Conservation (phyloP, 2,329 filamentous ascomycete species). For the Aspergillus sergii region DNA sequence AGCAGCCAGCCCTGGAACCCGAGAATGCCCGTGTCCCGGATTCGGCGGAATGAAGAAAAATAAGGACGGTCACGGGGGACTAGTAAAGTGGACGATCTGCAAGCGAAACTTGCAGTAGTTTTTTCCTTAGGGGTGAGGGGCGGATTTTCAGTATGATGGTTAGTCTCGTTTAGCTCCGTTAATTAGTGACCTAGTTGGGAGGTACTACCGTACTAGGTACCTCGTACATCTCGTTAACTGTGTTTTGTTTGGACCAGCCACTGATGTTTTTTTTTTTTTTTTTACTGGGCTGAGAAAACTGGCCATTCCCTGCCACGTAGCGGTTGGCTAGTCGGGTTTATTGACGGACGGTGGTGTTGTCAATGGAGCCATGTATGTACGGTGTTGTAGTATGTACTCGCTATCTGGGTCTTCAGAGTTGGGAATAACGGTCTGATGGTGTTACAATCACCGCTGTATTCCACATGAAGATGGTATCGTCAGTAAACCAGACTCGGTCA, state of each 20-base stretch:
- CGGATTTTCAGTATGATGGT: neutral
- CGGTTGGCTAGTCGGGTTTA: neutral
- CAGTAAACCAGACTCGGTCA: neutral
- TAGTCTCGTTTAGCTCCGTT: neutral
- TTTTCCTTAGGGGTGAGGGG: neutral
- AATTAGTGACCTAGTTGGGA: neutral
- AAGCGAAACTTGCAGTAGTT: conserved; percentile 17
- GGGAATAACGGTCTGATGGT: neutral
- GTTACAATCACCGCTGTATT: neutral
- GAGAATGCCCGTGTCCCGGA: conserved; percentile 14
- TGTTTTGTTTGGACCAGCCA: neutral
- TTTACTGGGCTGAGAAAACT: neutral
- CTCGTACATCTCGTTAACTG: neutral
- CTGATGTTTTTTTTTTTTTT: neutral
- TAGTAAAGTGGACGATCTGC: conserved; percentile 19
- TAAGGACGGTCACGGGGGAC: neutral
- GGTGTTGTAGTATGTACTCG: neutral
- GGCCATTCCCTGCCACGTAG: neutral
- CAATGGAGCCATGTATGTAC: neutral
- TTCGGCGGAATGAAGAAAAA: conserved; percentile 17
- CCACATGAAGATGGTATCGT: neutral
- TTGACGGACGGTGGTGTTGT: neutral
- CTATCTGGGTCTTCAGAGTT: too few species aligned
- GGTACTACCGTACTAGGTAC: neutral
- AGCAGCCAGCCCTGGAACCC: conserved; percentile 4